Conservation (phyloP, 331 rosid species). For the Pyracantha coccinea region DNA sequence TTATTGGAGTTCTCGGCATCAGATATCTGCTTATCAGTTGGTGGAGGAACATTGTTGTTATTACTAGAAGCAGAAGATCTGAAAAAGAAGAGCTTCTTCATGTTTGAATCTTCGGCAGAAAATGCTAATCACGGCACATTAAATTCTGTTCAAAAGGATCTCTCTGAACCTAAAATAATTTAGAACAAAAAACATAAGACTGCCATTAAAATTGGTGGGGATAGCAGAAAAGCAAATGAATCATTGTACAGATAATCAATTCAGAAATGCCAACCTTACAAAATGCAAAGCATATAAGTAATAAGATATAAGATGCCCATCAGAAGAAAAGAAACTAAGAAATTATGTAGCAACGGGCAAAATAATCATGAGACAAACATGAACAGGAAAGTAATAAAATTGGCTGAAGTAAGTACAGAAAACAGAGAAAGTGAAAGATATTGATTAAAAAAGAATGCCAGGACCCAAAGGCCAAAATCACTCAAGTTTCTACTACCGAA, state of each 20-base stretch:
- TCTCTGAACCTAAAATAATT: constrained; percentile 20
- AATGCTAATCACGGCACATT: constrained; percentile 26
- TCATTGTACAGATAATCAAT: background rate
- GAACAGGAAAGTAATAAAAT: background rate
- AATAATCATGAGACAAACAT: constrained; percentile 1
- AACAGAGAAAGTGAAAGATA: background rate
- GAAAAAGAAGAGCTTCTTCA: constrained; percentile 89
- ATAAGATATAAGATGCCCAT: background rate
- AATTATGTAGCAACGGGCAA: background rate
- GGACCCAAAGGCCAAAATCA: background rate
- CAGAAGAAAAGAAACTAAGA: background rate
- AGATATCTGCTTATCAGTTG: constrained; percentile 40
- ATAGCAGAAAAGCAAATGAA: background rate
- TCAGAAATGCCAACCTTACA: background rate
- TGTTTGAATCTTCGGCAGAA: constrained; percentile 24
- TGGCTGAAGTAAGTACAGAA: background rate
- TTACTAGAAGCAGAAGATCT: constrained; percentile 62
- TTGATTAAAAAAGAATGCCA: background rate
- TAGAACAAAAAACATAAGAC: background rate
- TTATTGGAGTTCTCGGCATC: constrained; percentile 39
- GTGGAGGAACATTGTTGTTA: constrained; percentile 43
- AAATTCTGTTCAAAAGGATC: constrained; percentile 10
- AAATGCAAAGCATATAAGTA: background rate
- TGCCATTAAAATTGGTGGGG: constrained; percentile 2
- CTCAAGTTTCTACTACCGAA: background rate